Base-by-base conservation (phyloP, 352 stramenopile genomes). In the Phytophthora hybrid region DNA sequence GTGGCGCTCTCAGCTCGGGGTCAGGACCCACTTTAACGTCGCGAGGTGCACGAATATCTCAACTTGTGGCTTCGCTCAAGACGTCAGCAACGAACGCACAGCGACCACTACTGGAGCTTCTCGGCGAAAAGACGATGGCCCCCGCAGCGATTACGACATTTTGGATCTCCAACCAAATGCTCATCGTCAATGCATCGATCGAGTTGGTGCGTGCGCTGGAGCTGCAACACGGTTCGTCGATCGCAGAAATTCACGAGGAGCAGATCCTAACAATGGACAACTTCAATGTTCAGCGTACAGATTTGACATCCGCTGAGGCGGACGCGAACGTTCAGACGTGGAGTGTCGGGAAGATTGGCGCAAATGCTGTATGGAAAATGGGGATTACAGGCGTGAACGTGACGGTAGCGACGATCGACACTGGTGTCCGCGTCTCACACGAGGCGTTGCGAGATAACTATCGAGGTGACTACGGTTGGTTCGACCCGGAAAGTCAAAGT, bases 121-220 rank as follows among this genome's bases (percentile, higher is more conserved):
- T 79, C 19, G 44, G 67, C 9, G 39, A 76, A 32, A 73, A 68
- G 46, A 16, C 59, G 13, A 66, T 61, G 16, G 55, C 21, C 4
- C 31, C 57, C 0, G 4, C 60, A 46, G 62, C 63, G 5, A 70
- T 66, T 49, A 65, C 64, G 39, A 70, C 59, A 29, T 69, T 79
- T 49, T 86, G 77, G 79, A 77, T 86, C 62, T 71, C 71, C 26
- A 84, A 80, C 58, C 67, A 80, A 73, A 21, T 87, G 10, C 78
- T 76, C 37, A 67, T 87, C 29, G 56, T 61, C 47, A 61, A 79
- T 55, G 74, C 72, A 44, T 73, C 77, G 8, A 47, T 59, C 16
- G 62, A 76, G 29, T 34, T 84, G 29, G 7, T 87, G 46, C 21
- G 71, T 19, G 61, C 74, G 46, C 55, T 86, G 14, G 51, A 62